Evolutionary conservation across 805 yeast species (phyloP), one percentile per base, ranked within the genome.

Genomic region (Brettanomyces anomalus): DNA sequence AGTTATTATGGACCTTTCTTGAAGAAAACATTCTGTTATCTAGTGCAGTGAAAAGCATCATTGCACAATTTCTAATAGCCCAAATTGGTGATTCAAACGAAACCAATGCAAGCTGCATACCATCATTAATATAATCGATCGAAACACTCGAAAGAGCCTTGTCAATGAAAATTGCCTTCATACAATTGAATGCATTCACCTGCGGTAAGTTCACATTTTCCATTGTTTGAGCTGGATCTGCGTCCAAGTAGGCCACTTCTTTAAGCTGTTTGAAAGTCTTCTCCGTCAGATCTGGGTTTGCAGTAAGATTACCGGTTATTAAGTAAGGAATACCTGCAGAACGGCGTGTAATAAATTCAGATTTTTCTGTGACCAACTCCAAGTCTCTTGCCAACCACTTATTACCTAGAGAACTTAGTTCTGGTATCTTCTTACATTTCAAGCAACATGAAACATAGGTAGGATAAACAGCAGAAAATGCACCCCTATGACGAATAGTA

Each of bases 291-390:
- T 65, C 70, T n/a, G 50, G 49, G 17, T 56, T 38, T 0, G 87
- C 74, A 1, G 77, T 67, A n/a, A 89, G 65, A 15, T 86, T 74
- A 1, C 85, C 93, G 1, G 93, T 74, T 13, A 90, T 68, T 41
- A 90, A 65, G 52, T 67, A 81, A 2, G 97, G 97, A 15, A 93
- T 62, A 0, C 97, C 97, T 3, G 96, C 97, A 1, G 97, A 88
- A 49, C 97, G 70, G 57, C 97, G 72, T 0, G 95, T 84, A 41
- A 89, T 82, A 37, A 75, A 72, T 52, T 86, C 89, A 0, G 82
- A 68, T 51, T 73, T 76, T 0, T 67, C 66, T 37, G 77, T 56
- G 19, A 58, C 51, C 17, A 52, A 32, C 4, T 57, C 54, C 14
- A 88, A 51, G 49, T 76, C 81, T n/a, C 66, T 60, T 14, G 66